phyloP scores from a whole-genome alignment of 2,329 filamentous ascomycete genomes.

The Alternaria sp. region DNA sequence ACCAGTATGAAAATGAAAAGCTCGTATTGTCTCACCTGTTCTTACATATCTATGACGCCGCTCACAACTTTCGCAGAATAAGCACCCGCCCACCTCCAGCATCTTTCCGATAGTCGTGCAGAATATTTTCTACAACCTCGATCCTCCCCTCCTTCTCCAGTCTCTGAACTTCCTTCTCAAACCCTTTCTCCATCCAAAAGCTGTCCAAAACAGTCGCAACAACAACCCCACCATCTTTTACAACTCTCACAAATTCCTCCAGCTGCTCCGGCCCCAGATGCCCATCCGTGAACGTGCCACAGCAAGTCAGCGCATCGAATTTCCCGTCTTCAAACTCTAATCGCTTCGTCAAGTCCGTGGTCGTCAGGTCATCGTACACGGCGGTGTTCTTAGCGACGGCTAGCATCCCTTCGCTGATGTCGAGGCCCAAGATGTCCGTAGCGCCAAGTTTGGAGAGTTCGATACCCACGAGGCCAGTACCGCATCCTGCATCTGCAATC shows the following conservation, averaged over 20 bases:
- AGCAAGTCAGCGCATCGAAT: conserved; percentile 63
- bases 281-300: conserved; percentile 64
- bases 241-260: conserved; percentile 61
- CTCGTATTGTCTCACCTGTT: no score
- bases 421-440: conserved; percentile 61
- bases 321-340: conserved; percentile 53
- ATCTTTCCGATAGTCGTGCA: conserved; percentile 44
- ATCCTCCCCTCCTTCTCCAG: conserved; percentile 48
- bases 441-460: conserved; percentile 57
- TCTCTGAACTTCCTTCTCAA: conserved; percentile 56
- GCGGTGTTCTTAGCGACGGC: conserved; percentile 60
- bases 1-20: no score
- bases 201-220: conserved; percentile 62
- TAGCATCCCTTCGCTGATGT: conserved; percentile 64
- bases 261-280: conserved; percentile 62
- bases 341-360: conserved; percentile 58
- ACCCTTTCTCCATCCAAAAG: conserved; percentile 61
- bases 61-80: conserved; percentile 11
- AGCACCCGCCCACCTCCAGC: conserved; percentile 31
- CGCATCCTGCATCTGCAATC: conserved; percentile 65
- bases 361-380: conserved; percentile 57
- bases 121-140: conserved; percentile 47
- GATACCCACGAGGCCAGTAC: conserved; percentile 63
- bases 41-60: not conserved
- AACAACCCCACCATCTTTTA: conserved; percentile 58